Evolutionary conservation across 768 basidiomycete species (phyloP).

Genomic region (Nidularia sp.): DNA sequence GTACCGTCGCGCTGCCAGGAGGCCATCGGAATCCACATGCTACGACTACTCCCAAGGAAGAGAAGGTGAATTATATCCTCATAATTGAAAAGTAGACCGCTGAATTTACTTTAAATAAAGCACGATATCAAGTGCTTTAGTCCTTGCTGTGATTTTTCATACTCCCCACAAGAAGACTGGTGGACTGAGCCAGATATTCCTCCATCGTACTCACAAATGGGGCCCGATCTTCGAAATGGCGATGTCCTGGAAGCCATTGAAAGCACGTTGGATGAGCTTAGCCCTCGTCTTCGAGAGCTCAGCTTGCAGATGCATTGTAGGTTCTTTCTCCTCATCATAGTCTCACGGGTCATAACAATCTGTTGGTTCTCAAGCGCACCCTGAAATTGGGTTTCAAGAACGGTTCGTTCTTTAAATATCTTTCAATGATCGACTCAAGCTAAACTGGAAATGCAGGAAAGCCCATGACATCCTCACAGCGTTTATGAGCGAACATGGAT

Average conservation of each 20-base stretch:
- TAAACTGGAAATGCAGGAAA: constrained; percentile 36
- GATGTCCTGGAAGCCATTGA: constrained; percentile 55
- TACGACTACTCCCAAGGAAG: no score
- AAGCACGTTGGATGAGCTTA: constrained; percentile 44
- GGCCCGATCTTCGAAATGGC: constrained; percentile 12
- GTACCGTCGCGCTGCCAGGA: no score
- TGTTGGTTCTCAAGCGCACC: constrained; percentile 42
- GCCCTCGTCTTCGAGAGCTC: constrained; percentile 51
- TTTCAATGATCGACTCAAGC: not conserved
- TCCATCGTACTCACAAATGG: constrained; percentile 34
- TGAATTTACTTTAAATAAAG: not conserved
- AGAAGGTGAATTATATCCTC: not conserved
- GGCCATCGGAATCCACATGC: no score
- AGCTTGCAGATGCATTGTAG: constrained; percentile 73
- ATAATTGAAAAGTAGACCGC: constrained; percentile 6
- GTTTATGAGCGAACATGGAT: constrained; percentile 67
- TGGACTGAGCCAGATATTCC: constrained; percentile 24
- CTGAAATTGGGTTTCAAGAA: constrained; percentile 66
- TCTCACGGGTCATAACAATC: not conserved
- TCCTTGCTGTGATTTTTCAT: constrained; percentile 42
- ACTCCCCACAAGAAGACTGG: constrained; percentile 19
- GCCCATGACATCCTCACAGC: constrained; percentile 67
- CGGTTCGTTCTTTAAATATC: constrained; percentile 32
- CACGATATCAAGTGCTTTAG: constrained; percentile 25
- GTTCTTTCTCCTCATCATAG: constrained; percentile 10